Evolutionary conservation across 2,329 filamentous ascomycete species (phyloP).

Genomic region (Ophiostoma perfectum): DNA sequence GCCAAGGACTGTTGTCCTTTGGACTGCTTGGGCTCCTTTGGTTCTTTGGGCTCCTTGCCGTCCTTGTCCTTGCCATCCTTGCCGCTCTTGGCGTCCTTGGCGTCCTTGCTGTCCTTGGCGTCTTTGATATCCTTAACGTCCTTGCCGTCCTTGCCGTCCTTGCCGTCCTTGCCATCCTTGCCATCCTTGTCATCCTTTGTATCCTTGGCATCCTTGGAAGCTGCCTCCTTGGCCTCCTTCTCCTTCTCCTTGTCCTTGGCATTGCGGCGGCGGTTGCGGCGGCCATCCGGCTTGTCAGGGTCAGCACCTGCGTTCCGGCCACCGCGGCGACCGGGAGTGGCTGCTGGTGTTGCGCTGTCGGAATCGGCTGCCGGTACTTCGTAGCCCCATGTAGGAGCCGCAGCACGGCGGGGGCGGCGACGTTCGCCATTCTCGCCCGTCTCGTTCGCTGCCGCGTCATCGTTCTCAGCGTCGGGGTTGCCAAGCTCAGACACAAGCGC

Average conservation of each 20-base stretch:
- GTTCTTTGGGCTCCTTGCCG: constrained; percentile 34
- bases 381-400: constrained; percentile 66
- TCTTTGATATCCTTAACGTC: constrained; percentile 33
- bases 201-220: constrained; percentile 21
- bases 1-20: constrained; percentile 29
- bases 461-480: constrained; percentile 52
- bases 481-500: constrained; percentile 63
- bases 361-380: constrained; percentile 50
- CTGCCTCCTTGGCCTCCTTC: constrained; percentile 30
- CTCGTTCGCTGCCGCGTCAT: constrained; percentile 45
- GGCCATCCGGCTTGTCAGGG: constrained; percentile 25
- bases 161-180: constrained; percentile 12
- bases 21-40: constrained; percentile 17
- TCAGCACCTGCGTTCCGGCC: constrained; percentile 28
- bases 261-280: constrained; percentile 39
- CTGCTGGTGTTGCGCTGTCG: constrained; percentile 52
- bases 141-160: constrained; percentile 31
- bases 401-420: constrained; percentile 56
- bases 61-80: constrained; percentile 31
- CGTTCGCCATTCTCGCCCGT: constrained; percentile 56
- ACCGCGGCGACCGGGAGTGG: constrained; percentile 53
- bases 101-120: constrained; percentile 18
- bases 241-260: constrained; percentile 38
- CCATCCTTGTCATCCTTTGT: constrained; percentile 32
- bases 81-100: constrained; percentile 26